These are phyloP conservation scores for Cytospora paraplurivora DNA, from an alignment of 2,329 filamentous ascomycete genomes.

Conservation along the genomic window DNA sequence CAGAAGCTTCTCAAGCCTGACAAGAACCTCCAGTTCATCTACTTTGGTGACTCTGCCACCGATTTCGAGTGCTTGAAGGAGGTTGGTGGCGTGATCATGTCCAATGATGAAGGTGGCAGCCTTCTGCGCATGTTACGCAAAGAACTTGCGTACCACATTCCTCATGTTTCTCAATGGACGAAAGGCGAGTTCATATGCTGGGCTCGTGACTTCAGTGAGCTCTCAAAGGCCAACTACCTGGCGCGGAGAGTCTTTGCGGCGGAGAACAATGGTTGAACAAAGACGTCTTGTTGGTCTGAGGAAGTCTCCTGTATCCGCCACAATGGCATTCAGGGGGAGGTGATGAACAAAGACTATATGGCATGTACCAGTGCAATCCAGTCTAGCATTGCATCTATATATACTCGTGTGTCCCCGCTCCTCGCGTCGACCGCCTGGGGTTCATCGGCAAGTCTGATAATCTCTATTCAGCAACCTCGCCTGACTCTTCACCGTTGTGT, in stretches of 20 bases:
- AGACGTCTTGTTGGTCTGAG: not conserved
- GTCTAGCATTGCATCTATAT: not conserved
- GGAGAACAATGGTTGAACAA: not conserved
- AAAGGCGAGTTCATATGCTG: conserved; percentile 39
- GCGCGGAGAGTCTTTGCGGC: not conserved
- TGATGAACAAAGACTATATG: not conserved
- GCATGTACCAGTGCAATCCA: not conserved
- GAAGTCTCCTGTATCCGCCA: not conserved
- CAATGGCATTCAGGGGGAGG: not conserved
- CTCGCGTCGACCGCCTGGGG: not conserved
- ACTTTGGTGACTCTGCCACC: conserved; percentile 60
- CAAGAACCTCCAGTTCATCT: conserved; percentile 38
- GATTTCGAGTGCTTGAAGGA: conserved; percentile 56
- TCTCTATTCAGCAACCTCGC: not conserved
- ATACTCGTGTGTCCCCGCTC: not conserved
- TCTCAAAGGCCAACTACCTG: conserved; percentile 39
- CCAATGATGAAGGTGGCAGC: conserved; percentile 38
- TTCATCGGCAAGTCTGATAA: not conserved
- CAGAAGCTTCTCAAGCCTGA: conserved; percentile 32
- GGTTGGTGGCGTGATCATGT: conserved; percentile 50
- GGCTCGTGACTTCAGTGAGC: conserved; percentile 49
- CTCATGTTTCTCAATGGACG: conserved; percentile 38
- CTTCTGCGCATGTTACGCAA: conserved; percentile 43
- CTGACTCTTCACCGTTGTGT: not conserved
- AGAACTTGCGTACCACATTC: conserved; percentile 43